These are phyloP conservation scores for Polychaeton citri DNA, from an alignment of 2,329 filamentous ascomycete species.

Conservation along the genomic window DNA sequence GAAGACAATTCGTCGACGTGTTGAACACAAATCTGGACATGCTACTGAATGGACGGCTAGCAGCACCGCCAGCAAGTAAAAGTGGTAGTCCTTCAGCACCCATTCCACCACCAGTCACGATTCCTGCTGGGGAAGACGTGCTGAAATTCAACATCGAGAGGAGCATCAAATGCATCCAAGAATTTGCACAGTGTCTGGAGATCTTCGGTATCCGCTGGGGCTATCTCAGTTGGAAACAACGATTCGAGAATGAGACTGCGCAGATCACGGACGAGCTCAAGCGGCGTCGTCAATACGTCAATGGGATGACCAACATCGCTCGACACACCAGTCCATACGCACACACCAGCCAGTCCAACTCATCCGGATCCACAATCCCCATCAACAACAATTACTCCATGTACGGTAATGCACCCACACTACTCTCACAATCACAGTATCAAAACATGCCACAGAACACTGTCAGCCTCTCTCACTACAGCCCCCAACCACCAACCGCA, in stretches of 20 bases:
- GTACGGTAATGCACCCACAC: no score
- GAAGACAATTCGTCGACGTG: constrained; percentile 43
- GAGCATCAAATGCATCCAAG: constrained; percentile 34
- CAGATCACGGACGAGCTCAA: constrained; percentile 28
- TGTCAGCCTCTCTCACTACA: no score
- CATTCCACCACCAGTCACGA: constrained; percentile 17
- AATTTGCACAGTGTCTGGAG: constrained; percentile 32
- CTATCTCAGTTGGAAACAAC: constrained; percentile 36
- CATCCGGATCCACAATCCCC: no score
- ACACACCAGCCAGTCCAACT: no score
- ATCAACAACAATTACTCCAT: no score
- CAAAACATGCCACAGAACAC: no score
- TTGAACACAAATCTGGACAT: constrained; percentile 40
- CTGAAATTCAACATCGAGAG: constrained; percentile 22
- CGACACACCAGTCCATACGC: no score
- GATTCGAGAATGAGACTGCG: constrained; percentile 33
- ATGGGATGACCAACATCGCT: constrained; percentile 6
- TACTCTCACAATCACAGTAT: no score
- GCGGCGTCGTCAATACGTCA: constrained; percentile 22
- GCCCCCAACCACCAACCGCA: not conserved
- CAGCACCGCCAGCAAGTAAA: constrained; percentile 26
- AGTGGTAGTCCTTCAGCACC: constrained; percentile 23
- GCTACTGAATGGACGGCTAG: constrained; percentile 25
- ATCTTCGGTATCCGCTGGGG: constrained; percentile 35
- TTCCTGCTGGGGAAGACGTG: constrained; percentile 16